phyloP scores from a whole-genome alignment of 768 basidiomycete species.

The Suillus brevipes region DNA sequence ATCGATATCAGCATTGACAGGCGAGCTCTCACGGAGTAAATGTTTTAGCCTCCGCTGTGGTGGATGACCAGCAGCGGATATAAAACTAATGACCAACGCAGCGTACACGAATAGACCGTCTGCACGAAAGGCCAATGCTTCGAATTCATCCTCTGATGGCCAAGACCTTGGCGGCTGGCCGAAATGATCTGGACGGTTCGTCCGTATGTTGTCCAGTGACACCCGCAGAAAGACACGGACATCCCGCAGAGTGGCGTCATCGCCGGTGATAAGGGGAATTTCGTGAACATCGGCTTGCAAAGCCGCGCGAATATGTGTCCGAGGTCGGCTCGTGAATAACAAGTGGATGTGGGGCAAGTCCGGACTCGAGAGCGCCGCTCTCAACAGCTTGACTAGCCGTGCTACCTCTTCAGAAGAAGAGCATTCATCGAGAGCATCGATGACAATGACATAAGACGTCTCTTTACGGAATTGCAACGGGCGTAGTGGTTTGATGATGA shows the following conservation, averaged over 20 bases:
- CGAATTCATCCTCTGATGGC: slow-evolving; percentile 18
- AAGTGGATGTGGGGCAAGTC: not conserved
- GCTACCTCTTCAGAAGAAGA: slow-evolving; percentile 13
- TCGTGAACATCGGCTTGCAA: not conserved
- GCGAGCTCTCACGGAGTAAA: not conserved
- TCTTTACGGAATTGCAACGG: no score
- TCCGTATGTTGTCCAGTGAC: slow-evolving; percentile 14
- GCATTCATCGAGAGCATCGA: slow-evolving; percentile 13
- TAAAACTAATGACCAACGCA: slow-evolving; percentile 15
- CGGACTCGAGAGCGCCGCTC: slow-evolving; percentile 11
- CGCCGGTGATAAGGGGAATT: not conserved
- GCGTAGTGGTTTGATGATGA: no score
- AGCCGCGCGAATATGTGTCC: not conserved
- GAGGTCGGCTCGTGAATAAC: slow-evolving; percentile 8
- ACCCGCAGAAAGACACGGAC: slow-evolving; percentile 16
- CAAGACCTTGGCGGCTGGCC: slow-evolving; percentile 10
- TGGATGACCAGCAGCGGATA: slow-evolving; percentile 5
- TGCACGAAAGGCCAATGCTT: slow-evolving; percentile 6
- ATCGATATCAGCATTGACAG: not conserved
- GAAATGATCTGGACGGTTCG: slow-evolving; percentile 7
- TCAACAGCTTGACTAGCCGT: slow-evolving; percentile 12
- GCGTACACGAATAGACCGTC: slow-evolving; percentile 15
- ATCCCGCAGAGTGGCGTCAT: slow-evolving; percentile 13
- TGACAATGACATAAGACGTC: no score
- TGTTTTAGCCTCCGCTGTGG: not conserved